Base-by-base conservation (phyloP, 768 basidiomycete species). In the Lyophyllum shimeji region DNA sequence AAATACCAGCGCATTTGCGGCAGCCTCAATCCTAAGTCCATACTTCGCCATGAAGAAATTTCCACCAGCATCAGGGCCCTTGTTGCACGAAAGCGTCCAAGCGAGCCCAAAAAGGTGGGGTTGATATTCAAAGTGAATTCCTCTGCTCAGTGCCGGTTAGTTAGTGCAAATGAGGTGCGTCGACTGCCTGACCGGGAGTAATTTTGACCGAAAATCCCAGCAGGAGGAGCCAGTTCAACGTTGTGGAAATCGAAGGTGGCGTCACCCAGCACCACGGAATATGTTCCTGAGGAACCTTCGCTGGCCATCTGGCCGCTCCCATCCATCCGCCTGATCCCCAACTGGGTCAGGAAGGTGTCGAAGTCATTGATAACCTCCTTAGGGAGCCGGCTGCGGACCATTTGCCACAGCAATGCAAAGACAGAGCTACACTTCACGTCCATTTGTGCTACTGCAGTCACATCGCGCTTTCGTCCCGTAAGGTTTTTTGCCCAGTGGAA, bases 401-500 rank as follows among this genome's bases (percentile, higher is more conserved):
- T n/a, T n/a, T n/a, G n/a, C n/a, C n/a, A n/a, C n/a, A n/a, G n/a
- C n/a, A n/a, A n/a, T n/a, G n/a, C n/a, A n/a, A n/a, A n/a, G n/a
- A n/a, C n/a, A n/a, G n/a, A n/a, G n/a, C n/a, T 31, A 9, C 39
- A 39, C 7, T 60, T 48, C 13, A 43, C 13, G 39, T 58, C 34
- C 25, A 58, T 47, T 3, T 46, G 25, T 17, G 27, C 23, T 39
- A 15, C 45, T 33, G 18, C 53, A 33, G 1, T 54, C 50, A 7
- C 42, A 12, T 17, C 45, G 27, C 12, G 25, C 23, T 27, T 48
- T 46, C 3, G 31, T 15, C 13, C 40, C 7, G 42, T 13, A 3
- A 64, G 17, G 23, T 64, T 64, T 15, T 49, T 40, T 12, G 48
- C 63, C 58, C 63, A 62, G 17, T 60, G 33, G 34, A 64, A 62